phyloP scores from a whole-genome alignment of 2,329 filamentous ascomycete genomes.

The Talaromyces sp. region DNA sequence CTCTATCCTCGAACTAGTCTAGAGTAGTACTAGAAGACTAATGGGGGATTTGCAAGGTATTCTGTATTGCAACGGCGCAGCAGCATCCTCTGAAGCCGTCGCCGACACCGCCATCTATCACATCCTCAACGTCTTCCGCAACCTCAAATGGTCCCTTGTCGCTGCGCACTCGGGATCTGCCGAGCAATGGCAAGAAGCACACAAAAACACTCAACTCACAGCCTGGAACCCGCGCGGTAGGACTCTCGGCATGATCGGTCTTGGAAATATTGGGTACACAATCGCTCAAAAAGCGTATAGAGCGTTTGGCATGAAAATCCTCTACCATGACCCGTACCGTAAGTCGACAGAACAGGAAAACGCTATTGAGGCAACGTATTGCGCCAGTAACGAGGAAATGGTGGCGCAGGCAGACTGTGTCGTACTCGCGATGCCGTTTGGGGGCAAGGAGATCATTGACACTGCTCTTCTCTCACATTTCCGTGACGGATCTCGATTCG shows the following conservation, averaged over 20 bases:
- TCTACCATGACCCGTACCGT: conserved; percentile 51
- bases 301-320: conserved; percentile 53
- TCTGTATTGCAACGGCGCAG: conserved; percentile 46
- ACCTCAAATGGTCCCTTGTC: conserved; percentile 48
- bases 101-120: conserved; percentile 44
- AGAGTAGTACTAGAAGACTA: too few relatives aligned
- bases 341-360: conserved; percentile 35
- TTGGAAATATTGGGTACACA: conserved; percentile 48
- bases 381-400: conserved; percentile 40
- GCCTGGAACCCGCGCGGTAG: conserved; percentile 49
- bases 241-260: conserved; percentile 52
- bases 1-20: not conserved
- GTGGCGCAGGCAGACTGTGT: conserved; percentile 42
- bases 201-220: conserved; percentile 30
- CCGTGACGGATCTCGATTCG: conserved; percentile 47
- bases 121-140: conserved; percentile 49
- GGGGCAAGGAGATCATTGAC: conserved; percentile 42
- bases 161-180: conserved; percentile 46
- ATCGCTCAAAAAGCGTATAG: conserved; percentile 46
- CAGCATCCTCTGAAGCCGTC: conserved; percentile 44
- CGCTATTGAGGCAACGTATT: conserved; percentile 38
- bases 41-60: conserved; percentile 23
- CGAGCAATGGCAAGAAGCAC: conserved; percentile 14
- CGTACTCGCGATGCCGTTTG: conserved; percentile 41
- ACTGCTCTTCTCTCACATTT: conserved; percentile 40